Conservation (phyloP, 106 monocot species). For the Posidonia australis region DNA sequence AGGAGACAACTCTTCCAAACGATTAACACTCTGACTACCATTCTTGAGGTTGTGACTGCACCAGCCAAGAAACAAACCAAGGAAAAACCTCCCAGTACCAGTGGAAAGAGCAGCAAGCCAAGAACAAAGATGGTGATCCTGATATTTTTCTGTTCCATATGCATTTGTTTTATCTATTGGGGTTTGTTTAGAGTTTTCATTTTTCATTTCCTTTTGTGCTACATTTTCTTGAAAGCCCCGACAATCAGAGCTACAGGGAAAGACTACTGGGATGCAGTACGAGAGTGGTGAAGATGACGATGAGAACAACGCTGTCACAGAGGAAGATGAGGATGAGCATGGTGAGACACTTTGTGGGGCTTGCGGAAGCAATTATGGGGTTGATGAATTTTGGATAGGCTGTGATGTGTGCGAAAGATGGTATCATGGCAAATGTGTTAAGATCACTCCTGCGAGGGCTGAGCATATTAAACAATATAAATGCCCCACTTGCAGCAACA, state of each 20-base stretch:
- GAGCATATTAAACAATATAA: slow-evolving; percentile 54
- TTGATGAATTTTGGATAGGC: slow-evolving; percentile 46
- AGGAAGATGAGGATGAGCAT: slow-evolving; percentile 38
- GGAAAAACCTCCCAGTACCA: slow-evolving; percentile 7
- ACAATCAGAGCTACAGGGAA: neutral
- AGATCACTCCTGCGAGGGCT: slow-evolving; percentile 45
- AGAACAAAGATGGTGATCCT: slow-evolving; percentile 7
- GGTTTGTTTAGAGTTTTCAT: neutral
- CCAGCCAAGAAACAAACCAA: slow-evolving; percentile 9
- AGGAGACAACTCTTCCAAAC: slow-evolving; percentile 18
- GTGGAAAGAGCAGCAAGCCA: slow-evolving; percentile 11
- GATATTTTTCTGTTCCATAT: no score
- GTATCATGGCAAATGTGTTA: slow-evolving; percentile 50
- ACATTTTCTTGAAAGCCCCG: neutral
- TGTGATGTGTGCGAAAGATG: slow-evolving; percentile 47
- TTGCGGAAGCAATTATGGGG: slow-evolving; percentile 32
- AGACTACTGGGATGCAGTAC: neutral
- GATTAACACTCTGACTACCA: slow-evolving; percentile 22
- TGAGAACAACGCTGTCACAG: neutral
- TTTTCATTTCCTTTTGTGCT: neutral
- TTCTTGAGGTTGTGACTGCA: slow-evolving; percentile 19
- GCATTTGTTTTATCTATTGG: neutral
- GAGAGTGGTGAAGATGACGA: slow-evolving; percentile 4
- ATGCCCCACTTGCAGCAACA: slow-evolving; percentile 40
- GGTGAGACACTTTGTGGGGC: slow-evolving; percentile 39